Conservation (phyloP, 108 stramenopile species). For the Heterococcus sp. region DNA sequence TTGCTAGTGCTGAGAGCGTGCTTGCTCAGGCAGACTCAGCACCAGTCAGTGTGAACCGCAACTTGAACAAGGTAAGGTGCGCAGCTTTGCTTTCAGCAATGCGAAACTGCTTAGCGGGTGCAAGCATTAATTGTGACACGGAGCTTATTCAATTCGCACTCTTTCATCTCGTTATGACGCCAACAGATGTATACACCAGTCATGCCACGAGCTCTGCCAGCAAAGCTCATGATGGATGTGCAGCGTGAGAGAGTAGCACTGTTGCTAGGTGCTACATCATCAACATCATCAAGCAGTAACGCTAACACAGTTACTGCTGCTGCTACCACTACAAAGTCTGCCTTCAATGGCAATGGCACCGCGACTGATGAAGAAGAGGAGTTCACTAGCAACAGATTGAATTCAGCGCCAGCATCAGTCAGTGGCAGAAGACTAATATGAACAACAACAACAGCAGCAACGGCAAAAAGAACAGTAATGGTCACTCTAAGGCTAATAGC, state of each 20-base stretch:
- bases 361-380: not conserved
- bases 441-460: too few relatives aligned
- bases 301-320: not conserved
- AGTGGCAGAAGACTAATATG: too few relatives aligned
- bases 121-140: slow-evolving; percentile 24
- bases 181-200: slow-evolving; percentile 51
- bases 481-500: too few relatives aligned
- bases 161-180: slow-evolving; percentile 23
- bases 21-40: too few relatives aligned
- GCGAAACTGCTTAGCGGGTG: slow-evolving; percentile 23
- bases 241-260: slow-evolving; percentile 46
- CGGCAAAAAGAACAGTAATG: too few relatives aligned
- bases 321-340: not conserved
- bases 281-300: slow-evolving; percentile 36
- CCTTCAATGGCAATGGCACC: not conserved
- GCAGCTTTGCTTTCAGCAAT: slow-evolving; percentile 24
- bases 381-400: too few relatives aligned
- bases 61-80: too few relatives aligned
- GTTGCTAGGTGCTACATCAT: slow-evolving; percentile 1
- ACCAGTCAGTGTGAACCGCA: too few relatives aligned
- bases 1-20: too few relatives aligned
- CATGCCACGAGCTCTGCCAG: slow-evolving; percentile 53
- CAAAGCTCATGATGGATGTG: slow-evolving; percentile 60
- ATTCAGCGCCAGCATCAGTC: too few relatives aligned
- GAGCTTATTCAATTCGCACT: slow-evolving; percentile 19